phyloP scores from a whole-genome alignment of 2,329 filamentous ascomycete species.

The Penicillium hordei region DNA sequence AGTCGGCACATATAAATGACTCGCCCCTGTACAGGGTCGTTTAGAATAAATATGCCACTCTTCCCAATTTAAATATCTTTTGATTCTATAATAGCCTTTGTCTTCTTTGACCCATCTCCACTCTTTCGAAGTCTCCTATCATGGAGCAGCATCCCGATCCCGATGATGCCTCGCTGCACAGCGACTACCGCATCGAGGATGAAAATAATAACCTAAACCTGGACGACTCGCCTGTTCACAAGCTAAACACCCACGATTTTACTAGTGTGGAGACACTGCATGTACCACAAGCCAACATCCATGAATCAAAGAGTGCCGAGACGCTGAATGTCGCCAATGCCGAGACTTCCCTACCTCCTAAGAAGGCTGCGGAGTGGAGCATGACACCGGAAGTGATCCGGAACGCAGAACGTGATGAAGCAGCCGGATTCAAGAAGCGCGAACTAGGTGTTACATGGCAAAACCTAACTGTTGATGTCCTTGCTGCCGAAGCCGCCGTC shows the following conservation, averaged over 20 bases:
- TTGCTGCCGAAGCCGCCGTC: conserved; percentile 12
- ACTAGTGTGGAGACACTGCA: conserved; percentile 16
- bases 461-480: conserved; percentile 8
- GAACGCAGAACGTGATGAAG: conserved; percentile 21
- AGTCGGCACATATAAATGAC: conserved; percentile 6
- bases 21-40: not conserved
- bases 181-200: not conserved
- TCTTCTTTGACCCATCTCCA: conserved; percentile 1
- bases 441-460: conserved; percentile 13
- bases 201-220: not conserved
- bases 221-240: not conserved
- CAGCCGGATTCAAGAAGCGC: conserved; percentile 9
- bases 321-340: conserved; percentile 17
- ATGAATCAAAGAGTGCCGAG: conserved; percentile 23
- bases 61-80: not conserved
- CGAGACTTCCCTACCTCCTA: conserved; percentile 9
- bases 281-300: conserved; percentile 20
- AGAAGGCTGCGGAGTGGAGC: conserved; percentile 44
- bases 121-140: conserved; percentile 3
- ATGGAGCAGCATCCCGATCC: conserved; percentile 11
- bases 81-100: not conserved
- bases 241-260: conserved; percentile 9
- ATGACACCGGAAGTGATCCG: conserved; percentile 50
- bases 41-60: not conserved
- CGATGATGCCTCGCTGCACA: conserved; percentile 9